Evolutionary conservation across 176 grass and related monocot genomes (phyloP).

Genomic region (Lolium rigidum): DNA sequence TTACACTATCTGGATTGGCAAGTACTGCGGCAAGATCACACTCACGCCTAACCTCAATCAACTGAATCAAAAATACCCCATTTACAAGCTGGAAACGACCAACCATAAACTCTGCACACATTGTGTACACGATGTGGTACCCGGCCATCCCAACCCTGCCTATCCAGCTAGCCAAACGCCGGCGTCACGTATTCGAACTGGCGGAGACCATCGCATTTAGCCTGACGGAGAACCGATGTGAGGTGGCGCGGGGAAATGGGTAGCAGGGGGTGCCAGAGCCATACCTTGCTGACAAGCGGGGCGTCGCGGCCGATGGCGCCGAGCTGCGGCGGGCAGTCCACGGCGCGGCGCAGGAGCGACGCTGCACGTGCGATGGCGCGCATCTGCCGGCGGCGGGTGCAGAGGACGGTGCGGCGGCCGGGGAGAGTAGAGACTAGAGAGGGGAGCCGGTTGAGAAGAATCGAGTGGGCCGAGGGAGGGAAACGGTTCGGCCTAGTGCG

Average conservation of each 20-base stretch:
- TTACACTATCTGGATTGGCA: not conserved
- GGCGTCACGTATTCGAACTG: not conserved
- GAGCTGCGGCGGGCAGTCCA: not conserved
- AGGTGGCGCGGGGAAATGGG: no score
- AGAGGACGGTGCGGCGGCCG: constrained; percentile 16
- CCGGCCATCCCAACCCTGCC: constrained; percentile 16
- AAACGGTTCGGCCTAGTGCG: no score
- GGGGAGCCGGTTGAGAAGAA: not conserved
- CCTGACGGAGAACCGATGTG: not conserved
- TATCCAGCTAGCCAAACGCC: no score
- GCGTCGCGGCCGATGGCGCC: not conserved
- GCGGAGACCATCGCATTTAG: not conserved
- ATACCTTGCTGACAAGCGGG: constrained; percentile 33
- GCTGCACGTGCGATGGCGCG: constrained; percentile 39
- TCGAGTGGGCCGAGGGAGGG: no score
- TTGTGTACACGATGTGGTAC: not conserved
- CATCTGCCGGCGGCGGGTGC: constrained; percentile 29
- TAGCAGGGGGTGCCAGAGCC: not conserved
- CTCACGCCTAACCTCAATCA: not conserved
- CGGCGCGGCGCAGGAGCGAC: constrained; percentile 32
- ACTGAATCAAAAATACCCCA: not conserved
- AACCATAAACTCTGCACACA: not conserved
- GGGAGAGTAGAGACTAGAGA: not conserved
- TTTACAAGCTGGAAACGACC: constrained; percentile 1
- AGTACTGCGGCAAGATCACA: not conserved